These are phyloP conservation scores for Extremus antarcticus DNA, from an alignment of 495 filamentous ascomycete species.

Conservation along the genomic window DNA sequence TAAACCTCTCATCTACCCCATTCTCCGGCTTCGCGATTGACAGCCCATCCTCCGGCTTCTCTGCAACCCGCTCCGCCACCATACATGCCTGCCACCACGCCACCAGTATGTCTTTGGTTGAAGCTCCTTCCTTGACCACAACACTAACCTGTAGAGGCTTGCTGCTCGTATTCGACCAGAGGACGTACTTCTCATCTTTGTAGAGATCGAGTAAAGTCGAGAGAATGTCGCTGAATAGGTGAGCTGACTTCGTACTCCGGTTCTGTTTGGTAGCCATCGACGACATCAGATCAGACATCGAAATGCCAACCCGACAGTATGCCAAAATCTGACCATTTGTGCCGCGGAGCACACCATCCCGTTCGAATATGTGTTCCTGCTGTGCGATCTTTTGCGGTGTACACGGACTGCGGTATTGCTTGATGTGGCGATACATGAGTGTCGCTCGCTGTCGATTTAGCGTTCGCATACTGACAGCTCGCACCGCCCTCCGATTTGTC, in stretches of 20 bases:
- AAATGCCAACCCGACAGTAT: constrained; percentile 40
- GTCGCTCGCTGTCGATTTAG: constrained; percentile 81
- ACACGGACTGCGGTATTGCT: constrained; percentile 39
- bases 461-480: constrained; percentile 70
- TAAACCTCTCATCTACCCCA: neutral
- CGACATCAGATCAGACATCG: constrained; percentile 29
- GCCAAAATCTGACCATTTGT: constrained; percentile 38
- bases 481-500: constrained; percentile 78
- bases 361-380: constrained; percentile 63
- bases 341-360: constrained; percentile 52
- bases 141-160: constrained; percentile 41
- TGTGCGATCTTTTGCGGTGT: constrained; percentile 52
- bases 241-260: constrained; percentile 15
- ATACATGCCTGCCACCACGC: constrained; percentile 18
- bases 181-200: constrained; percentile 40
- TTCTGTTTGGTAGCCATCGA: constrained; percentile 19
- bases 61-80: neutral
- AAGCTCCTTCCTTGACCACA: constrained; percentile 48
- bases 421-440: constrained; percentile 58
- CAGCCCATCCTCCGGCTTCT: neutral
- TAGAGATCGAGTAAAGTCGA: constrained; percentile 41
- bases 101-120: constrained; percentile 1
- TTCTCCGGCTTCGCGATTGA: neutral
- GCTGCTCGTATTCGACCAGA: constrained; percentile 39
- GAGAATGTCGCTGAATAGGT: constrained; percentile 25